Percentiles rank a stretch among this genome's conserved stretches.
Evolutionary conservation across 1,284 basidiomycete species (phyloP).

Genomic region (Phlebopus sp.): DNA sequence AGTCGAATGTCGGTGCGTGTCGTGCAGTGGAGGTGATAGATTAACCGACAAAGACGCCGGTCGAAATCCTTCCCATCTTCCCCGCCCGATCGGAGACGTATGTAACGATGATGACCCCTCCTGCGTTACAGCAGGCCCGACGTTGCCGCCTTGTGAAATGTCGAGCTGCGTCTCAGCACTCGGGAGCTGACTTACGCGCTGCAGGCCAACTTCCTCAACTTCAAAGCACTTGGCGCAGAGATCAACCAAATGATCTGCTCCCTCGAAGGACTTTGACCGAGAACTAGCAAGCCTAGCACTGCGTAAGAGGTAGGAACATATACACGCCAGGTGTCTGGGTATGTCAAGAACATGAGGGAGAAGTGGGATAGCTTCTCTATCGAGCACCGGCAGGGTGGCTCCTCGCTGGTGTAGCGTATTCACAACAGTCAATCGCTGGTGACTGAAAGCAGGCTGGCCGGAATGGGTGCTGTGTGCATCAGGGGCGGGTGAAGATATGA

Average conservation of each 20-base stretch:
- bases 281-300: conserved; percentile 43
- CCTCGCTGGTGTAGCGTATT: conserved; percentile 55
- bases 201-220: conserved; percentile 27
- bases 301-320: conserved; percentile 72
- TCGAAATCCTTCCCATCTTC: conserved; percentile 10
- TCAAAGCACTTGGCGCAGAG: conserved; percentile 30
- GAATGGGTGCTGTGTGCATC: conserved; percentile 32
- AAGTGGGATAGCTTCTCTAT: conserved; percentile 66
- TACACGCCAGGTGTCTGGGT: conserved; percentile 66
- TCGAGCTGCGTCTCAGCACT: conserved; percentile 12
- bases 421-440: conserved; percentile 52
- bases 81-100: conserved; percentile 15
- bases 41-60: conserved; percentile 14
- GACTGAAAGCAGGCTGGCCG: conserved; percentile 38
- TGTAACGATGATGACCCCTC: conserved; percentile 10
- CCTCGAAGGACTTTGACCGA: conserved; percentile 29
- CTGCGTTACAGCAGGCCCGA: conserved; percentile 7
- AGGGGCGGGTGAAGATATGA: conserved; percentile 58
- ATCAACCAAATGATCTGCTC: conserved; percentile 23
- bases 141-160: conserved; percentile 18
- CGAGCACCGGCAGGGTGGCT: conserved; percentile 50
- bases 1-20: conserved; percentile 1
- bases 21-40: neutral
- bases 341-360: conserved; percentile 70
- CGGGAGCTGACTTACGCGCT: conserved; percentile 27